Base-by-base conservation (phyloP, 2,329 filamentous ascomycete genomes). In the Fusarium devonianum region DNA sequence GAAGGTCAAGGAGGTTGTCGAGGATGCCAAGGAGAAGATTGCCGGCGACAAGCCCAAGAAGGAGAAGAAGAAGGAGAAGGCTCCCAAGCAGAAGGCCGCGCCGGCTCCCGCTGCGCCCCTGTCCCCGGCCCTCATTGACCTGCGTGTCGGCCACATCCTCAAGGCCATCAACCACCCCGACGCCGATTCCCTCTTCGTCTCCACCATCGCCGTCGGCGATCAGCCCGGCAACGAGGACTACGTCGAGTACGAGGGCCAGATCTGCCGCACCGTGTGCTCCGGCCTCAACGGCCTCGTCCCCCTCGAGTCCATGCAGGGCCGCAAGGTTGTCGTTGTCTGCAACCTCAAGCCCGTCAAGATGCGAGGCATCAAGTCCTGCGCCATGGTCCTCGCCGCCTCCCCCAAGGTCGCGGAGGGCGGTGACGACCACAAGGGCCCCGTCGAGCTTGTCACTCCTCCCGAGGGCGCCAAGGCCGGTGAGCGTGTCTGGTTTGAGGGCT, bases 321-420 rank as follows among this genome's bases (percentile, higher is more conserved):
- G 94, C 72, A 96, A 95, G 77, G 90, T 99, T 53, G 84, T 99
- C 22, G 90, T 94, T 1, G 93, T 99, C 16, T 96, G 91, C 81
- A 99, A 99, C 75, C 84, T 99, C 63, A 99, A 99, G 82, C 94
- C 94, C 39, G 94, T 97, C 72, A 99, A 95, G 73, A 99, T 99
- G 94, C 90, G 94, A 58, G 94, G 94, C 62, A 81, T 85, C 77
- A 85, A 85, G 76, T 85, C 82, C 3, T 82, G 76, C 62, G 82
- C 92, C 67, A 97, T 99, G 94, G 94, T 99, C 12, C 83, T 99
- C 28, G 94, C 94, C 8, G 94, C 94, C 3, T 96, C 91, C 13
- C 94, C 93, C n/a, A 81, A 82, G 51, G 73, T 89, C 36, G 86
- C 87, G 67, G 89, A 93, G 67, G 93, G 92, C 33, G 92, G 92